Conservation (phyloP, 768 basidiomycete genomes). For the Clavaria fumosa region DNA sequence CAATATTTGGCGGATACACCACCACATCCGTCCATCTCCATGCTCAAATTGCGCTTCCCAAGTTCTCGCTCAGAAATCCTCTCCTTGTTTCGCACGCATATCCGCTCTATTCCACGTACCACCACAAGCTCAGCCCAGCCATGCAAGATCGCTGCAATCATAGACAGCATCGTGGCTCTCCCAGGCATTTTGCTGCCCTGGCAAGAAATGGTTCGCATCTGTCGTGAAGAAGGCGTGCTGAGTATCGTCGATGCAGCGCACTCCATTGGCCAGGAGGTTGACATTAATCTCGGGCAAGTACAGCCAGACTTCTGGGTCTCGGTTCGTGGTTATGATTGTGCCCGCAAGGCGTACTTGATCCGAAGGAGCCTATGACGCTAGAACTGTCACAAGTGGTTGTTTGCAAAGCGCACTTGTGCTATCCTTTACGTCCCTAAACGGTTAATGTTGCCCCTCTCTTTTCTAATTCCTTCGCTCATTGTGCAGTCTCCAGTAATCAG, state of each 20-base stretch:
- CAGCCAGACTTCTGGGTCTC: conserved; percentile 71
- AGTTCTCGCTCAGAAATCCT: conserved; percentile 33
- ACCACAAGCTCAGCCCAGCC: conserved; percentile 3
- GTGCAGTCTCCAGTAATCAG: conserved; percentile 36
- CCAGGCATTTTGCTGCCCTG: conserved; percentile 66
- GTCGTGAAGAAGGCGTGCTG: conserved; percentile 44
- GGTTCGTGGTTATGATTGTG: conserved; percentile 23
- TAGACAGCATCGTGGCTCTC: conserved; percentile 49
- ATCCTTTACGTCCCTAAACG: conserved; percentile 58
- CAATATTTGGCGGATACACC: conserved; percentile 37
- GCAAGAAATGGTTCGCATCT: conserved; percentile 54
- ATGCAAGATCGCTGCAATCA: conserved; percentile 43
- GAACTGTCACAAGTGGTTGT: conserved; percentile 85
- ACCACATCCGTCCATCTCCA: conserved; percentile 31
- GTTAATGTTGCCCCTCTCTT: conserved; percentile 14
- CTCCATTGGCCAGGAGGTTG: conserved; percentile 59
- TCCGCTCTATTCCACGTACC: too few relatives aligned
- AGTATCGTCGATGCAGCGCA: conserved; percentile 75
- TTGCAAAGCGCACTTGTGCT: conserved; percentile 49
- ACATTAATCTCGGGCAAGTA: conserved; percentile 38
- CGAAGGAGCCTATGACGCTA: conserved; percentile 17
- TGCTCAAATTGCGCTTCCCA: conserved; percentile 32
- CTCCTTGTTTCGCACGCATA: conserved; percentile 11
- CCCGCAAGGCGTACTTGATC: too few relatives aligned
- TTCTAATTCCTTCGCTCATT: not conserved